Conservation (phyloP, 2,329 filamentous ascomycete genomes). For the Alternaria sp. region DNA sequence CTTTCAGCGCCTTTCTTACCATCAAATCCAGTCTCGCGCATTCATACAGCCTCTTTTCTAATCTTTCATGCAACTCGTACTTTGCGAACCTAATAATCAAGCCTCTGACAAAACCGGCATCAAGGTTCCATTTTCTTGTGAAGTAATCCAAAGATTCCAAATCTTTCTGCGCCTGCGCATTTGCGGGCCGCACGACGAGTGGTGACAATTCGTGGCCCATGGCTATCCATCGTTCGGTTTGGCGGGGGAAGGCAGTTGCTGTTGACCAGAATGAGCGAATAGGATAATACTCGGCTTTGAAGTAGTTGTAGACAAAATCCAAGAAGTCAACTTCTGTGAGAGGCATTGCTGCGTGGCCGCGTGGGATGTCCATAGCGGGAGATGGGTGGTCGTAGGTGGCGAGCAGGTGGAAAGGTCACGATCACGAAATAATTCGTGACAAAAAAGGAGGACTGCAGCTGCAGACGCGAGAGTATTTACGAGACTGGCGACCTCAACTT, state of each 20-base stretch:
- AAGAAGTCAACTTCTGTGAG: slow-evolving; percentile 45
- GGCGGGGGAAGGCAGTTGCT: slow-evolving; percentile 43
- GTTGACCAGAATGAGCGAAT: slow-evolving; percentile 49
- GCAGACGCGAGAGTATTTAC: not conserved
- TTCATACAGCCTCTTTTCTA: slow-evolving; percentile 50
- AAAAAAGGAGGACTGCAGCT: not conserved
- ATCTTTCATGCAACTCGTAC: slow-evolving; percentile 46
- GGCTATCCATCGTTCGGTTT: slow-evolving; percentile 40
- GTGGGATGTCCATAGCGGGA: slow-evolving; percentile 44
- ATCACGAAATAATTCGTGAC: not conserved
- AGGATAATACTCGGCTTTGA: slow-evolving; percentile 50
- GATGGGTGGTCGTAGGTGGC: slow-evolving; percentile 13
- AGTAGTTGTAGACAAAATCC: slow-evolving; percentile 50
- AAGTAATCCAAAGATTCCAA: slow-evolving; percentile 47
- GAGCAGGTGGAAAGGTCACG: slow-evolving; percentile 8
- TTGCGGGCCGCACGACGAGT: slow-evolving; percentile 40
- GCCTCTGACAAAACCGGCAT: slow-evolving; percentile 42
- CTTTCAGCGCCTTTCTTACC: slow-evolving; percentile 49
- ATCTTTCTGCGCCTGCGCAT: slow-evolving; percentile 49
- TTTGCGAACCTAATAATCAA: slow-evolving; percentile 46
- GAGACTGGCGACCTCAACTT: not conserved
- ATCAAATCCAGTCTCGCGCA: slow-evolving; percentile 45
- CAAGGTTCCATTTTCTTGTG: slow-evolving; percentile 41
- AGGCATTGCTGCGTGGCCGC: slow-evolving; percentile 40
- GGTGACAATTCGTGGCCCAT: slow-evolving; percentile 49